Evolutionary conservation across 2,329 filamentous ascomycete species (phyloP).

Genomic region (Hansfordia pulvinata): DNA sequence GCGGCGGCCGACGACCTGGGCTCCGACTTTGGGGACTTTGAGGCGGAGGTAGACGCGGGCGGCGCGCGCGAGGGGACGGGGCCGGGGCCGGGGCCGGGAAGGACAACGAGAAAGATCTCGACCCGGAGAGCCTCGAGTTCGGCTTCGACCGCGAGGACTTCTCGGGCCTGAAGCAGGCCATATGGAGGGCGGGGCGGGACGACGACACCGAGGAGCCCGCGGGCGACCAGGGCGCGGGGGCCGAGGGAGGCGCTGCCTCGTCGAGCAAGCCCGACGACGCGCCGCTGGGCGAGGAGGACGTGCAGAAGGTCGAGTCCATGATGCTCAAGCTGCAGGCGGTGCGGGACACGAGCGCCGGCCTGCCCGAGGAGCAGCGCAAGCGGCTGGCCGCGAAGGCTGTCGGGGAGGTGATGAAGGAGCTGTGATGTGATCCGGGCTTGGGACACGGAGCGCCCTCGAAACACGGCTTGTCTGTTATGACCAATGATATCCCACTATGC

Average conservation of each 20-base stretch:
- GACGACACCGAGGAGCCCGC: conserved; percentile 7
- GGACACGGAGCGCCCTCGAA: no score
- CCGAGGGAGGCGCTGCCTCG: conserved; percentile 8
- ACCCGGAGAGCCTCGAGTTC: conserved; percentile 35
- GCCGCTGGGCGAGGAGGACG: conserved; percentile 31
- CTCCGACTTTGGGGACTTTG: conserved; percentile 20
- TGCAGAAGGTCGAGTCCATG: conserved; percentile 47
- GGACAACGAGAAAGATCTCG: conserved; percentile 16
- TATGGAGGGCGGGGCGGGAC: conserved; percentile 26
- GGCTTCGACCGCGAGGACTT: conserved; percentile 39
- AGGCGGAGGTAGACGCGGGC: conserved; percentile 13
- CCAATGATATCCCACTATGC: no score
- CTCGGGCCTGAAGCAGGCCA: conserved; percentile 34
- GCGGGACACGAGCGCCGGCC: conserved; percentile 41
- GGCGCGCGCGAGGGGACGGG: conserved; percentile 11
- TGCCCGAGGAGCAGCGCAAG: conserved; percentile 47
- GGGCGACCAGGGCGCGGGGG: conserved; percentile 5
- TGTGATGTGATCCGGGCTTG: conserved; percentile 29
- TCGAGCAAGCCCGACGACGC: conserved; percentile 16
- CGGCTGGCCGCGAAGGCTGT: conserved; percentile 48
- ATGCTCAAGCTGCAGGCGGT: conserved; percentile 52
- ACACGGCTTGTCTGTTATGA: no score
- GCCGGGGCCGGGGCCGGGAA: conserved; percentile 12
- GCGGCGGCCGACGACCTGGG: conserved; percentile 14
- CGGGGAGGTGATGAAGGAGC: conserved; percentile 48